Base-by-base conservation (phyloP, 2,329 filamentous ascomycete species). In the Dactylonectria estremocensis region DNA sequence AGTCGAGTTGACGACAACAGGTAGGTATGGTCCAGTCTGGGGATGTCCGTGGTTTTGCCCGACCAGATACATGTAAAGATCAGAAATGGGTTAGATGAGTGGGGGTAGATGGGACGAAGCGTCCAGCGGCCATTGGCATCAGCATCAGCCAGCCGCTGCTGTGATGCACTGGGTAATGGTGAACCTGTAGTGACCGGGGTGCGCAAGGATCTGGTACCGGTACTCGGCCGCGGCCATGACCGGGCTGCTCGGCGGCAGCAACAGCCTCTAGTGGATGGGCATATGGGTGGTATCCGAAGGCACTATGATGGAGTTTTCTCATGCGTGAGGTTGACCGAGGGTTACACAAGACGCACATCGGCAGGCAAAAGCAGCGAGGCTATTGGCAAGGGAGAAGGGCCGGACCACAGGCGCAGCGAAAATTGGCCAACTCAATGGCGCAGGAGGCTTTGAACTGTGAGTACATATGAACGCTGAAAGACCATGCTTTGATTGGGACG, bases 91-190 rank as follows among this genome's bases (percentile, higher is more conserved):
- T 74, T 70, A 73, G 71, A 71, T 64, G 63, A 71, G 70, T 76
- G 74, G 74, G 74, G 74, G 70, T 64, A 69, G 68, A 70, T 69
- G 68, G 69, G 72, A 76, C 53, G 69, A 75, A 72, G 68, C 63
- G 68, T 72, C 67, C 53, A 53, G 67, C 61, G 56, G 69, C 69
- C 58, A 72, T 70, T 70, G 66, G 67, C 58, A 74, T 70, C 57
- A 69, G 66, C 61, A 72, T 74, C 73, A 75, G 68, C 71, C 73
- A 75, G 68, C 71, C 66, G 73, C 69, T 53, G 61, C 61, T 66
- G 63, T 53, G 58, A 74, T 70, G 66, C 64, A 68, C 71, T 60
- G 61, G 66, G 71, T 68, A 67, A 71, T 67, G 74, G 64, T 61
- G 66, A 64, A 65, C 69, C 53, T 70, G 65, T 61, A 61, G 59